Conservation (phyloP, 768 basidiomycete species). For the Collybia sp. region DNA sequence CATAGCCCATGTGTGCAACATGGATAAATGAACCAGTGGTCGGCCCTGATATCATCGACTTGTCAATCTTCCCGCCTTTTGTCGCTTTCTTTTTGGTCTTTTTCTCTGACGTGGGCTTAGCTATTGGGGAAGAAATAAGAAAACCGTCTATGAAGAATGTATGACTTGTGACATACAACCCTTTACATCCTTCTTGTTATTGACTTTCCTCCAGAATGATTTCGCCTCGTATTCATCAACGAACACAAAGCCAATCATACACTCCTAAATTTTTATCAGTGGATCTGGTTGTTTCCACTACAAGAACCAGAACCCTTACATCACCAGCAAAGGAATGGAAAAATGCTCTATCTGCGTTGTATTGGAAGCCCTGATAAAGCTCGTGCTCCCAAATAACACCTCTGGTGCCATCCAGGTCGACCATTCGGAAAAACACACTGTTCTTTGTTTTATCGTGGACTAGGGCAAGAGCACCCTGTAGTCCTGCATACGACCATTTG, state of each 20-base stretch:
- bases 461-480: conserved; percentile 83
- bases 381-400: conserved; percentile 95
- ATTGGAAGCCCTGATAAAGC: conserved; percentile 77
- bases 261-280: conserved; percentile 45
- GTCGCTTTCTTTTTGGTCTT: conserved; percentile 43
- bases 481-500: conserved; percentile 83
- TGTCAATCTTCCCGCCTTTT: conserved; percentile 82
- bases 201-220: conserved; percentile 82
- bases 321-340: conserved; percentile 93
- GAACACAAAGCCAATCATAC: conserved; percentile 91
- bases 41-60: conserved; percentile 87
- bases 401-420: conserved; percentile 82
- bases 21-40: conserved; percentile 78
- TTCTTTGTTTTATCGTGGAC: conserved; percentile 54
- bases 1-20: conserved; percentile 94
- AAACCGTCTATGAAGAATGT: background rate
- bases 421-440: conserved; percentile 64
- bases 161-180: conserved; percentile 31
- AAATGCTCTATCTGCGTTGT: conserved; percentile 79
- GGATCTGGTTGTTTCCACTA: too few species aligned
- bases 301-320: conserved; percentile 44
- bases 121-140: conserved; percentile 1
- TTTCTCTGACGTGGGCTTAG: conserved; percentile 49
- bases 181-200: conserved; percentile 55
- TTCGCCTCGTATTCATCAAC: conserved; percentile 83